Evolutionary conservation across 441 rosid genomes (phyloP).

Genomic region (Erodium moschatum): DNA sequence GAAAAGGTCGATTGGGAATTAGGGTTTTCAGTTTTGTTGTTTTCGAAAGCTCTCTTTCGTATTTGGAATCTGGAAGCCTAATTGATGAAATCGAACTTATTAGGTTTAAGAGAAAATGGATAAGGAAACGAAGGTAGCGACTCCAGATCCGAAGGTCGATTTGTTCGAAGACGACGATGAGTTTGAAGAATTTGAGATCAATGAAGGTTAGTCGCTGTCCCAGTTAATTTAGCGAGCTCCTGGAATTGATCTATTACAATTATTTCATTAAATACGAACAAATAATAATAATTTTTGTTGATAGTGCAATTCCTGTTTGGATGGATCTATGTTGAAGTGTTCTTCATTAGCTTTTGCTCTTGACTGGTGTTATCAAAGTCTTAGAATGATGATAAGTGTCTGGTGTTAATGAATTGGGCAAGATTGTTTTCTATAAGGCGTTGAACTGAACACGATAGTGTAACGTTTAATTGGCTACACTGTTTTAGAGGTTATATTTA

Average conservation of each 20-base stretch:
- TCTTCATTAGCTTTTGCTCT: background rate
- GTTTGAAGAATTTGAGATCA: slow-evolving; percentile 80
- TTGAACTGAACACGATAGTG: background rate
- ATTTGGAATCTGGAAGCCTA: background rate
- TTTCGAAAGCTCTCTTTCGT: too few species aligned
- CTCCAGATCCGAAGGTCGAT: slow-evolving; percentile 64
- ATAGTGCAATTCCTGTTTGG: too few species aligned
- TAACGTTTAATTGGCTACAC: background rate
- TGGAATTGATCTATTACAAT: background rate
- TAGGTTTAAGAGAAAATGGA: slow-evolving; percentile 38
- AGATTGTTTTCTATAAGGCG: background rate
- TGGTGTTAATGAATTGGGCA: background rate
- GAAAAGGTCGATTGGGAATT: too few species aligned
- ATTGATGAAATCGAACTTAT: background rate
- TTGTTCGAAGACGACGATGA: slow-evolving; percentile 92
- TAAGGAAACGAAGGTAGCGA: slow-evolving; percentile 48
- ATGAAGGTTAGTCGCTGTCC: slow-evolving; percentile 37
- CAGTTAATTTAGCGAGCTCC: background rate
- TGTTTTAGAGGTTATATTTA: background rate
- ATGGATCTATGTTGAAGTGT: too few species aligned
- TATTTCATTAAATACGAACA: too few species aligned
- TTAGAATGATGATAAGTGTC: background rate
- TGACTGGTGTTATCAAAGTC: background rate
- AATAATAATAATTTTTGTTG: too few species aligned
- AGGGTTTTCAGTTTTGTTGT: background rate